Percentiles rank a stretch among this genome's conserved stretches.
Conservation (phyloP, 371 early-diverging fungal genomes). For the Saksenaea vasiformis region DNA sequence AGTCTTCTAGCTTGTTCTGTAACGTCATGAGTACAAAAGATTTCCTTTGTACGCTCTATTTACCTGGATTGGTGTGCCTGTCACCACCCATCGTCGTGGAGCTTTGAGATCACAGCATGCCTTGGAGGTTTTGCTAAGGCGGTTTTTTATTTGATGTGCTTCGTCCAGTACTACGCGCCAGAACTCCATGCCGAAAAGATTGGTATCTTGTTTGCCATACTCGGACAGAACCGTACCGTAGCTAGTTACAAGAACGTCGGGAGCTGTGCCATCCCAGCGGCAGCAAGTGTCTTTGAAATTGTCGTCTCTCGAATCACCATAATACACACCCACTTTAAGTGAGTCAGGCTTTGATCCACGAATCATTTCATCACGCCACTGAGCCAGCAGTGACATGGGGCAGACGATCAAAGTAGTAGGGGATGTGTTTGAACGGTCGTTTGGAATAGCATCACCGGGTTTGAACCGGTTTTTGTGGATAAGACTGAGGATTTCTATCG, state of each 20-base stretch:
- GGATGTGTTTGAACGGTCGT: conserved; percentile 18
- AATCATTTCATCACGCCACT: conserved; percentile 72
- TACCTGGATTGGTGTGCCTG: conserved; percentile 75
- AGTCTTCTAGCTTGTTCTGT: conserved; percentile 74
- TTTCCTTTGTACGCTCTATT: not conserved
- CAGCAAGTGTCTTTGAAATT: conserved; percentile 12
- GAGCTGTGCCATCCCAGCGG: conserved; percentile 42
- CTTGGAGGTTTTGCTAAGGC: conserved; percentile 57
- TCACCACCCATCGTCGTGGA: conserved; percentile 77
- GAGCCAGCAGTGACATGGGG: conserved; percentile 70
- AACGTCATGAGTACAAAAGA: not conserved
- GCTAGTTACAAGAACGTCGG: conserved; percentile 67
- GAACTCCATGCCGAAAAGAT: conserved; percentile 46
- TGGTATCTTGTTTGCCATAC: conserved; percentile 23
- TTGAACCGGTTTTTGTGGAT: conserved; percentile 59
- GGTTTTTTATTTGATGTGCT: conserved; percentile 76
- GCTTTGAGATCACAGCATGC: conserved; percentile 63
- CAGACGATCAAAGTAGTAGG: conserved; percentile 68
- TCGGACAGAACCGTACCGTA: conserved; percentile 66
- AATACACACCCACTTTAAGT: conserved; percentile 55
- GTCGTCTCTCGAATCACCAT: conserved; percentile 45
- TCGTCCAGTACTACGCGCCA: conserved; percentile 77
- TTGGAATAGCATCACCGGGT: conserved; percentile 12
- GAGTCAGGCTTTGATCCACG: conserved; percentile 48
- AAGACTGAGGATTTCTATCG: conserved; percentile 80